Evolutionary conservation across 1,284 basidiomycete genomes (phyloP).

Genomic region (Athelia sp.): DNA sequence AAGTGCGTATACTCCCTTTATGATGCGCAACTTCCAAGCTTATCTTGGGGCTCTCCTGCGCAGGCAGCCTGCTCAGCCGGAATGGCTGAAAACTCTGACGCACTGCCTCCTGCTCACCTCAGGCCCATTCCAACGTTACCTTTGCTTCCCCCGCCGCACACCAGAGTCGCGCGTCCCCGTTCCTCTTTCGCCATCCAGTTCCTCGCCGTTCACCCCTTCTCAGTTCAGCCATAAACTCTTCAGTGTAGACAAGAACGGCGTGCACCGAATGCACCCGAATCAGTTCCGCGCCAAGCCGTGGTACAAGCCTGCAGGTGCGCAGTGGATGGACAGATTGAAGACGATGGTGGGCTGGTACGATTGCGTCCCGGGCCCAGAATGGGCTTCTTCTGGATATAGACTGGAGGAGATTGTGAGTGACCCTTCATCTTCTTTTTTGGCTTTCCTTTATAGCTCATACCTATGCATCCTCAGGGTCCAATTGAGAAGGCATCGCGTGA

Average conservation of each 20-base stretch:
- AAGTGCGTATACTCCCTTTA: constrained; percentile 27
- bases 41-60: no score
- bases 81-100: constrained; percentile 21
- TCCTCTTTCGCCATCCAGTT: constrained; percentile 7
- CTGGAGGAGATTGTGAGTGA: no score
- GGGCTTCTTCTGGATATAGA: no score
- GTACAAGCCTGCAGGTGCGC: constrained; percentile 32
- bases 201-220: no score
- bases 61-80: constrained; percentile 28
- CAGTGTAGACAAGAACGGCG: not conserved
- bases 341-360: no score
- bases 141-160: constrained; percentile 30
- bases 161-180: constrained; percentile 11
- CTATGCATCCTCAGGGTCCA: no score
- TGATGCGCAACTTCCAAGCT: no score
- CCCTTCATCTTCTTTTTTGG: no score
- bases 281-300: constrained; percentile 33
- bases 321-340: constrained; percentile 12
- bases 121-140: constrained; percentile 26
- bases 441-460: no score
- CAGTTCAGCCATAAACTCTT: constrained; percentile 4
- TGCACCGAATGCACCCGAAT: not conserved
- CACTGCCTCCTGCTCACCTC: constrained; percentile 15
- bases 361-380: no score
- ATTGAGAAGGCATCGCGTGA: no score